Conservation (phyloP, 805 yeast species). For the Starmerella potacharoeniae region DNA sequence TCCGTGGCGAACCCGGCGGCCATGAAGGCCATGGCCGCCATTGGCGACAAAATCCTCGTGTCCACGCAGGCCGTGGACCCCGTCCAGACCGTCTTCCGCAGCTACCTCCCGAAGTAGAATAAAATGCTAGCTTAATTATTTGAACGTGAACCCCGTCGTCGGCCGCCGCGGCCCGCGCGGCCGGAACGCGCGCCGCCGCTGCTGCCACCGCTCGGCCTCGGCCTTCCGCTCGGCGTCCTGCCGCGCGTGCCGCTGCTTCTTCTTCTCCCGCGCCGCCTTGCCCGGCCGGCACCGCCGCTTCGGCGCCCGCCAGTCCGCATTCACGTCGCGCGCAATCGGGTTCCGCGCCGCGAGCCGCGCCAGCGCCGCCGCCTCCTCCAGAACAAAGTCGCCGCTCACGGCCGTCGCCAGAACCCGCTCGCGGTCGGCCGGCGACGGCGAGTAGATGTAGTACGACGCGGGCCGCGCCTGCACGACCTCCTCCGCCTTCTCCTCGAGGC, state of each 20-base stretch:
- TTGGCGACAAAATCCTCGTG: constrained; percentile 11
- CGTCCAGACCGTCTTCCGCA: constrained; percentile 12
- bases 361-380: constrained; percentile 12
- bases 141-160: not conserved
- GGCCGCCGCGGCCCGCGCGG: not conserved
- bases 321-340: constrained; percentile 20
- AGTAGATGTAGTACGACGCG: constrained; percentile 11
- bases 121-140: no score
- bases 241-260: not conserved
- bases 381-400: constrained; percentile 14
- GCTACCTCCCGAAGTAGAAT: constrained; percentile 12
- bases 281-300: constrained; percentile 22
- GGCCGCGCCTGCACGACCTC: constrained; percentile 13
- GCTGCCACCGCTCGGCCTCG: constrained; percentile 1
- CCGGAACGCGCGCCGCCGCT: not conserved
- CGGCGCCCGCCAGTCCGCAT: constrained; percentile 10
- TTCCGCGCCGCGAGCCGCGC: constrained; percentile 1
- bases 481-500: constrained; percentile 6
- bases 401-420: constrained; percentile 9
- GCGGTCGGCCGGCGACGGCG: not conserved
- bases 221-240: constrained; percentile 9
- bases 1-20: constrained; percentile 21
- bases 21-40: constrained; percentile 10
- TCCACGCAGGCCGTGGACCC: constrained; percentile 9
- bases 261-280: constrained; percentile 15